phyloP scores from a whole-genome alignment of 2,329 filamentous ascomycete genomes.

The Epichloe coenophiala region DNA sequence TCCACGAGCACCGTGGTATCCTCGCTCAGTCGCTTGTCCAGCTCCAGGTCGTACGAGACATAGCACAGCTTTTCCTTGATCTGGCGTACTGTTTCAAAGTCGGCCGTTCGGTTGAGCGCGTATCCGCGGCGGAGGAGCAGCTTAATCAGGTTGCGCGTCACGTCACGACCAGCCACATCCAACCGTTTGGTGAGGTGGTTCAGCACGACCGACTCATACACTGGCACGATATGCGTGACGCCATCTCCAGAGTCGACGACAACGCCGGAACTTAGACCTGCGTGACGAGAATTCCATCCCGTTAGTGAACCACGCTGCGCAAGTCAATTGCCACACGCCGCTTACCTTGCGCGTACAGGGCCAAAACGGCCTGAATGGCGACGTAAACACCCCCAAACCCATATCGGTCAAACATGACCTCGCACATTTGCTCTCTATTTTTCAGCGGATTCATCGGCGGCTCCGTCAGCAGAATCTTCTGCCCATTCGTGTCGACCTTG shows the following conservation, averaged over 20 bases:
- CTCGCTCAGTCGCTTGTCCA: conserved; percentile 91
- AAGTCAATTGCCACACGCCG: not conserved
- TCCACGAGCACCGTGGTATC: conserved; percentile 96
- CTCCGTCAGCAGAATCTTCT: conserved; percentile 95
- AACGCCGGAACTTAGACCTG: conserved; percentile 81
- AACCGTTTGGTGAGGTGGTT: conserved; percentile 91
- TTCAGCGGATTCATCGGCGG: conserved; percentile 94
- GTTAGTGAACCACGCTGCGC: not conserved
- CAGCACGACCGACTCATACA: conserved; percentile 95
- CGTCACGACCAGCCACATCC: conserved; percentile 91
- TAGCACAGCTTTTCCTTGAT: conserved; percentile 99
- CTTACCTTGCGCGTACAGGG: conserved; percentile 87
- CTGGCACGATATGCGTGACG: conserved; percentile 95
- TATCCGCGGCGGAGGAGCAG: conserved; percentile 89
- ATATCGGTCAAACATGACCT: conserved; percentile 98
- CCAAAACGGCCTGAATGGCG: conserved; percentile 91
- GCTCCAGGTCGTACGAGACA: conserved; percentile 91
- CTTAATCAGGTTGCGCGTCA: conserved; percentile 95
- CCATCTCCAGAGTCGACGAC: conserved; percentile 97
- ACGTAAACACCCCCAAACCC: conserved; percentile 95
- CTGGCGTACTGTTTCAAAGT: conserved; percentile 96
- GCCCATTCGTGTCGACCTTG: conserved; percentile 75
- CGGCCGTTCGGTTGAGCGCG: conserved; percentile 91
- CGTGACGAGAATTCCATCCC: not conserved
- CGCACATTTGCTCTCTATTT: conserved; percentile 95